A percentile compares a stretch with the other conserved stretches of the same genome.
These are phyloP conservation scores for Ensete ventricosum DNA, from an alignment of 176 grass and related monocot species.

Conservation along the genomic window DNA sequence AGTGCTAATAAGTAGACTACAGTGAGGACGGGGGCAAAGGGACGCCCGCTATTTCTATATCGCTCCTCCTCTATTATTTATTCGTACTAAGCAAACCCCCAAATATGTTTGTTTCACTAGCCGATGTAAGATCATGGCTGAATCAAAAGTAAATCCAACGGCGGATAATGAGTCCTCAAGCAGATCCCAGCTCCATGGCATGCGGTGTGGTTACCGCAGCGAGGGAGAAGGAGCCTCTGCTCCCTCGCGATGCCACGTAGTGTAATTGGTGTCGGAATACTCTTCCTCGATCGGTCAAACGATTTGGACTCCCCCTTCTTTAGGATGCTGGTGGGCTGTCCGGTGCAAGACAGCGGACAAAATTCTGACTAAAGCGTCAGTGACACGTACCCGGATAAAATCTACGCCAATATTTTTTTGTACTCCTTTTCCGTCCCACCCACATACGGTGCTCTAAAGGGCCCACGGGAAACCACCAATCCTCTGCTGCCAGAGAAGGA, in stretches of 20 bases:
- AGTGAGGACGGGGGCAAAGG: not conserved
- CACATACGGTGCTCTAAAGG: no score
- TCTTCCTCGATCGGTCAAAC: not conserved
- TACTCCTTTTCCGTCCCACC: no score
- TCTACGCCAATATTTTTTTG: no score
- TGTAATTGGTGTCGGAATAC: not conserved
- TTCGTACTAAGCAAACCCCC: not conserved
- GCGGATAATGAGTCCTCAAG: not conserved
- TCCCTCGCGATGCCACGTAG: not conserved
- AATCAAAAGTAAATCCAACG: not conserved
- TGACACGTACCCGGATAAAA: no score
- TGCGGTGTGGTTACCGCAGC: not conserved
- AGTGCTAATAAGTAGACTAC: not conserved
- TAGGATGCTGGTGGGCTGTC: no score
- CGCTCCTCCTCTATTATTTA: not conserved
- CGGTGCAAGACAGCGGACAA: no score
- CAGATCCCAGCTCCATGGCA: not conserved
- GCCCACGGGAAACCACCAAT: no score
- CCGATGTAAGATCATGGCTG: not conserved
- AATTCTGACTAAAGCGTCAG: no score
- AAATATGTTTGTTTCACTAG: not conserved
- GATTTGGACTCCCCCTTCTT: not conserved
- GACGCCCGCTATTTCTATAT: not conserved
- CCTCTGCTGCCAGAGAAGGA: no score
- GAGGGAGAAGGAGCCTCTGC: not conserved